phyloP scores from a whole-genome alignment of 2,329 filamentous ascomycete species.

The Fusarium sp. region DNA sequence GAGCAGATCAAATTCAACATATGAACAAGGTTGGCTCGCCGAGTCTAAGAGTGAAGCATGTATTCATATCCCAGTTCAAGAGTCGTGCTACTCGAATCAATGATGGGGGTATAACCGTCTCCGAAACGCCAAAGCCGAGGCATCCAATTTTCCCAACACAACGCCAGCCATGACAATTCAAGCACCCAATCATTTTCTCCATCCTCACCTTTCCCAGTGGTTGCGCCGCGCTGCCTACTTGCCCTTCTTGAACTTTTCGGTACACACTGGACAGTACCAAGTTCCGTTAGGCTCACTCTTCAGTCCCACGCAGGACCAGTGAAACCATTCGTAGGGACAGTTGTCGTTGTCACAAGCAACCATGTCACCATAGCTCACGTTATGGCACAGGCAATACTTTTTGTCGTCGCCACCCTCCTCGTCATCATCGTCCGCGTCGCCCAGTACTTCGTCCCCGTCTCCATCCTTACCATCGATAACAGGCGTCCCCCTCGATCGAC shows the following conservation, averaged over 20 bases:
- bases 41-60: background rate
- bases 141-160: background rate
- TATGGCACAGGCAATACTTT: slow-evolving; percentile 87
- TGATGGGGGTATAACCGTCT: slow-evolving; percentile 34
- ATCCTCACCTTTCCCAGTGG: background rate
- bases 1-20: slow-evolving; percentile 1
- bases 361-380: slow-evolving; percentile 89
- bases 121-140: slow-evolving; percentile 25
- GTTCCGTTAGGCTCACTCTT: slow-evolving; percentile 76
- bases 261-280: slow-evolving; percentile 76
- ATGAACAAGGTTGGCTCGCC: background rate
- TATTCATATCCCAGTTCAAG: slow-evolving; percentile 3
- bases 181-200: background rate
- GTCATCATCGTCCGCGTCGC: slow-evolving; percentile 68
- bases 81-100: slow-evolving; percentile 14
- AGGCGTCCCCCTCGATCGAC: slow-evolving; percentile 49
- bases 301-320: slow-evolving; percentile 80
- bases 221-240: slow-evolving; percentile 37
- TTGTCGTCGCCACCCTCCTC: slow-evolving; percentile 82
- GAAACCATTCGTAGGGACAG: slow-evolving; percentile 88
- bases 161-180: background rate
- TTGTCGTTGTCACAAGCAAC: slow-evolving; percentile 88
- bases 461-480: slow-evolving; percentile 52
- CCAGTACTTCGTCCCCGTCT: slow-evolving; percentile 66
- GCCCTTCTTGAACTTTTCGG: slow-evolving; percentile 61